Evolutionary conservation across 257 asterid genomes (phyloP).

Genomic region (Handroanthus guayacan): DNA sequence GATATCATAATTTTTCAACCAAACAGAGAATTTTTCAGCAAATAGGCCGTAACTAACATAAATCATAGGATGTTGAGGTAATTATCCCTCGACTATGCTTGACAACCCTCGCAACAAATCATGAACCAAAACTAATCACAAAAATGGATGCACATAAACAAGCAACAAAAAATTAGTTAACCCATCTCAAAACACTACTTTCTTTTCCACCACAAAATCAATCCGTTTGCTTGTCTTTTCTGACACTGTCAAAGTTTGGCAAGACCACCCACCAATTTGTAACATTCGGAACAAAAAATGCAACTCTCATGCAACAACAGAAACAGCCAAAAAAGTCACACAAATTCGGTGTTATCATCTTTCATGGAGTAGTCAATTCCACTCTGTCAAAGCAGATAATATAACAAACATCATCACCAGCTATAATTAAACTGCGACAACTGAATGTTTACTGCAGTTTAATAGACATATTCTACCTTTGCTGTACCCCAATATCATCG

Average conservation of each 20-base stretch:
- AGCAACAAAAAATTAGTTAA: conserved; percentile 13
- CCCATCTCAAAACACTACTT: conserved; percentile 23
- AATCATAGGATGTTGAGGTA: no score
- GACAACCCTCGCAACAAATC: neutral
- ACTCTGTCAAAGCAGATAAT: neutral
- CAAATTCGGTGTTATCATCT: neutral
- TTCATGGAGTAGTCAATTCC: neutral
- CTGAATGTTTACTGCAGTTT: neutral
- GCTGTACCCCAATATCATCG: conserved; percentile 6
- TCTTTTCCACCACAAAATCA: neutral
- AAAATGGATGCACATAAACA: conserved; percentile 6
- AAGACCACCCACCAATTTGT: conserved; percentile 34
- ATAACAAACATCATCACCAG: conserved; percentile 20
- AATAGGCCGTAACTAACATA: no score
- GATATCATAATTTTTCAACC: no score
- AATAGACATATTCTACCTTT: neutral
- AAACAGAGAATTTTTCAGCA: no score
- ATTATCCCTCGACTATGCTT: no score
- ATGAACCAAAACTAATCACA: neutral
- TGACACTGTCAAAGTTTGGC: conserved; percentile 35
- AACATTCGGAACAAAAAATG: neutral
- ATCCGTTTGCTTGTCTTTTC: conserved; percentile 2
- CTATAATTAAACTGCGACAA: neutral
- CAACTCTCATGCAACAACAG: neutral
- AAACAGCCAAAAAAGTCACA: conserved; percentile 15